Evolutionary conservation across 345 rosid species (phyloP).

Genomic region (Odontarrhena argentea): DNA sequence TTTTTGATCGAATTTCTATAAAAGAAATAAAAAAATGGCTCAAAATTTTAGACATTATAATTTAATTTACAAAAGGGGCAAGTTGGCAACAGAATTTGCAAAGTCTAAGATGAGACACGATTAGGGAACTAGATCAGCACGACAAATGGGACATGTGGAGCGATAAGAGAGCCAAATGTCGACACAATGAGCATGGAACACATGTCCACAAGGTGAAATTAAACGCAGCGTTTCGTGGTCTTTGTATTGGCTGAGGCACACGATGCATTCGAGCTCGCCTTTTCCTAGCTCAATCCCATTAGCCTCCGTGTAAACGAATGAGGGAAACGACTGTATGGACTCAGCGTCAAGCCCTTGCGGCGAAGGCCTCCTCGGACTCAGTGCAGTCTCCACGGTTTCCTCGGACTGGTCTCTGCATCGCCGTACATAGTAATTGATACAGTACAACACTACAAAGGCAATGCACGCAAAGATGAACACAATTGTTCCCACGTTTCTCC

Average conservation of each 20-base stretch:
- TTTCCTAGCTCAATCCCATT: constrained; percentile 58
- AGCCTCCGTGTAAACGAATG: constrained; percentile 62
- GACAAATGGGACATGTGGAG: constrained; percentile 79
- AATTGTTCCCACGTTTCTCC: constrained; percentile 28
- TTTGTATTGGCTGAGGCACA: constrained; percentile 64
- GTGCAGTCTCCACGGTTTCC: constrained; percentile 27
- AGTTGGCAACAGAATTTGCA: neutral
- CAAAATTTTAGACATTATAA: too few relatives aligned
- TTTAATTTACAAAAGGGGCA: neutral
- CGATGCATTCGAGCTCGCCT: constrained; percentile 55
- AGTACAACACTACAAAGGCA: constrained; percentile 25
- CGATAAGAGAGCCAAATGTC: constrained; percentile 68
- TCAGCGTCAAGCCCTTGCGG: constrained; percentile 54
- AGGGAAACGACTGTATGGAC: constrained; percentile 59
- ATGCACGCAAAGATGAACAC: constrained; percentile 23
- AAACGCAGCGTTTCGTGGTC: constrained; percentile 70
- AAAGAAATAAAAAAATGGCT: too few relatives aligned
- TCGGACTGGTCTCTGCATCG: neutral
- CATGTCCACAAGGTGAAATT: constrained; percentile 70
- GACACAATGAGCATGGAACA: constrained; percentile 71
- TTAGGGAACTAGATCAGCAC: constrained; percentile 52
- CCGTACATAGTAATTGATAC: constrained; percentile 24
- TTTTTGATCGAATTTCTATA: too few relatives aligned
- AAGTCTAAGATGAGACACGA: neutral
- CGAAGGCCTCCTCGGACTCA: constrained; percentile 35